Conservation (phyloP, 805 yeast genomes). For the Candida palmyrensis region DNA sequence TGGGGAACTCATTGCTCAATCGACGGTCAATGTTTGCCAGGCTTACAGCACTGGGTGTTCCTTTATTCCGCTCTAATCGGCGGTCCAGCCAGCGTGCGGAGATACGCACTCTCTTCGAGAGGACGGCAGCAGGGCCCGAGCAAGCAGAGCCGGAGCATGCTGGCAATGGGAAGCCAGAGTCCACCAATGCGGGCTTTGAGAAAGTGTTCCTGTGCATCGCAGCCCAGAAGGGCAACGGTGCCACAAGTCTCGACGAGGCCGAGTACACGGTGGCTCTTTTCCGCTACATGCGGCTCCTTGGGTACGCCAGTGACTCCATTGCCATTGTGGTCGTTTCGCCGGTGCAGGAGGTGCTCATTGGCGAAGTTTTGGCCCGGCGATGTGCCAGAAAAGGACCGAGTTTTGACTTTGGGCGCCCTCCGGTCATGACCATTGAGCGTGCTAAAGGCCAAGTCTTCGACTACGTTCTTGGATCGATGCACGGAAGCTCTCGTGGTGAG, state of each 20-base stretch:
- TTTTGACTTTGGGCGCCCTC: constrained; percentile 6
- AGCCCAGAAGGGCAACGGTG: constrained; percentile 1
- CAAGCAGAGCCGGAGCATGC: too few species aligned
- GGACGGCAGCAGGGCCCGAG: too few species aligned
- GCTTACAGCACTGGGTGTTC: too few species aligned
- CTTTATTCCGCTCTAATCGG: too few species aligned
- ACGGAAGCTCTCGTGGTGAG: constrained; percentile 21
- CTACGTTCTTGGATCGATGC: constrained; percentile 17
- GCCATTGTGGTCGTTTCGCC: constrained; percentile 36
- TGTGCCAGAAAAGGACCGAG: constrained; percentile 3
- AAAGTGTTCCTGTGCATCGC: constrained; percentile 7
- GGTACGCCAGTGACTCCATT: constrained; percentile 35
- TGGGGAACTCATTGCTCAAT: constrained; percentile 1
- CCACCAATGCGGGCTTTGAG: constrained; percentile 5
- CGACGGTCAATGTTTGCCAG: too few species aligned
- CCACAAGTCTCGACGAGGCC: constrained; percentile 12
- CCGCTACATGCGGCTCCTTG: constrained; percentile 41
- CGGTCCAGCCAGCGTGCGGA: too few species aligned
- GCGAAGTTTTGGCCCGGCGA: constrained; percentile 14
- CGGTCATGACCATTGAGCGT: neutral
- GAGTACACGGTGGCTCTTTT: constrained; percentile 33
- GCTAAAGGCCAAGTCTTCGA: constrained; percentile 13
- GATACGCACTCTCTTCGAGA: too few species aligned
- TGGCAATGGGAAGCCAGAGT: too few species aligned
- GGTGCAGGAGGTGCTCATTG: constrained; percentile 38